Conservation (phyloP, 2,329 filamentous ascomycete species). For the Rhinocladiella similis region DNA sequence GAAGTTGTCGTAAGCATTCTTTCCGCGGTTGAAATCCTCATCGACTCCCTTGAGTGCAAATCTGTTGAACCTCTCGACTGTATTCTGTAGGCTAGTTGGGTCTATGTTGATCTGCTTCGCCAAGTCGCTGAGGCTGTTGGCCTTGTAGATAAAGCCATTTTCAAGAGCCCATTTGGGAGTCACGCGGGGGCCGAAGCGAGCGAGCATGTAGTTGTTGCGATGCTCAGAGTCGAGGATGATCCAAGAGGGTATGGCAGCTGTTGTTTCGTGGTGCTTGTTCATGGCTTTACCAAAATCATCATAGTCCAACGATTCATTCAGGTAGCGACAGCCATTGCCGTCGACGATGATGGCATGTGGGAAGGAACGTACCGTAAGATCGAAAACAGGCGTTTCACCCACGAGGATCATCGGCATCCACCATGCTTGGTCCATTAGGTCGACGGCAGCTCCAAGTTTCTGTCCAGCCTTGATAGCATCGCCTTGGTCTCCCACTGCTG, state of each 20-base stretch:
- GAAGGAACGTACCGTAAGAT: slow-evolving; percentile 23
- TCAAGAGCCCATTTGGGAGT: not conserved
- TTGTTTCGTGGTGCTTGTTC: not conserved
- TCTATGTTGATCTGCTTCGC: too few species aligned
- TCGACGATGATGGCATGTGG: not conserved
- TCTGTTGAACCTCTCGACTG: too few species aligned
- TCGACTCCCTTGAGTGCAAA: too few species aligned
- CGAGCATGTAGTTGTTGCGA: not conserved
- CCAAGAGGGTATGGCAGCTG: not conserved
- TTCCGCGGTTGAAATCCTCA: too few species aligned
- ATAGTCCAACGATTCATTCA: too few species aligned
- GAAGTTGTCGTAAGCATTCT: too few species aligned
- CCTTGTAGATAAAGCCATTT: slow-evolving; percentile 25
- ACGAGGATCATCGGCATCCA: slow-evolving; percentile 23
- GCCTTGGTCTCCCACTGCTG: too few species aligned
- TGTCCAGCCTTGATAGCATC: too few species aligned
- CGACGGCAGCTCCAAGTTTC: too few species aligned
- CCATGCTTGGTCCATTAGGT: not conserved
- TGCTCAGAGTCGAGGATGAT: not conserved
- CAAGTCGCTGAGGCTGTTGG: not conserved
- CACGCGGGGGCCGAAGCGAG: not conserved
- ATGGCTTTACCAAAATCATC: too few species aligned
- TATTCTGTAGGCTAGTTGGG: too few species aligned
- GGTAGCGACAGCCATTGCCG: not conserved
- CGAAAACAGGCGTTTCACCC: slow-evolving; percentile 17